phyloP scores from a whole-genome alignment of 352 stramenopile species.

The Phytopythium oedochilum region DNA sequence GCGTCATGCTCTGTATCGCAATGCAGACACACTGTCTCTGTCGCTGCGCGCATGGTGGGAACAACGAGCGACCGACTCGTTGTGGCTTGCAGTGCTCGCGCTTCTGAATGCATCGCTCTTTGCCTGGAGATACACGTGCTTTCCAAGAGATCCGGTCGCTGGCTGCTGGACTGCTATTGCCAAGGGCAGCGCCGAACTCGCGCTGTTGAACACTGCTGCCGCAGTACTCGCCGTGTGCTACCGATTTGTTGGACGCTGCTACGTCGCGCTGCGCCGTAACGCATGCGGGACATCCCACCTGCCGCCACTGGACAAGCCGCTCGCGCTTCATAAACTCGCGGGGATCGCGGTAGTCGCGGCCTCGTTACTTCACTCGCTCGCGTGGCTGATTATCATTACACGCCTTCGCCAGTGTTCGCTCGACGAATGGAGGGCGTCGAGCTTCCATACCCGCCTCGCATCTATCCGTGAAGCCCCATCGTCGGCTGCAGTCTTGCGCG shows the following conservation, averaged over 20 bases:
- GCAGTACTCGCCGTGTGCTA: slow-evolving; percentile 32
- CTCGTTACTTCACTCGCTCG: slow-evolving; percentile 26
- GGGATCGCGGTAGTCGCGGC: slow-evolving; percentile 20
- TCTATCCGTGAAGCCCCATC: slow-evolving; percentile 14
- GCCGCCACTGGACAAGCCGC: slow-evolving; percentile 25
- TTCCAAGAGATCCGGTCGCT: slow-evolving; percentile 19
- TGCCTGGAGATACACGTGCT: background rate
- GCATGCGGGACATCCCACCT: background rate
- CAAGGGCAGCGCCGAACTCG: slow-evolving; percentile 37
- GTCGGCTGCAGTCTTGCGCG: slow-evolving; percentile 3
- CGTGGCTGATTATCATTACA: slow-evolving; percentile 26
- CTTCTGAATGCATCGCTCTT: background rate
- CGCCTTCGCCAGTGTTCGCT: slow-evolving; percentile 7
- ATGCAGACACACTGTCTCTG: background rate
- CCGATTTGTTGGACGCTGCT: slow-evolving; percentile 7
- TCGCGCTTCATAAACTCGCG: slow-evolving; percentile 31
- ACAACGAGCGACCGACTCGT: background rate
- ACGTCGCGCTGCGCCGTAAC: background rate
- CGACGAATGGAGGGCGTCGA: slow-evolving; percentile 16
- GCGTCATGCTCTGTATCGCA: too few species aligned
- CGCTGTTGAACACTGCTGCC: slow-evolving; percentile 29
- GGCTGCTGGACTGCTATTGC: slow-evolving; percentile 20
- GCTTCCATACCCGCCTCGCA: slow-evolving; percentile 7
- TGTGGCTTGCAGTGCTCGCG: background rate
- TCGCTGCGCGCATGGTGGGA: background rate